Evolutionary conservation across 345 rosid species (phyloP), one percentile per base, ranked within the genome.

Genomic region (Theobroma cacao): DNA sequence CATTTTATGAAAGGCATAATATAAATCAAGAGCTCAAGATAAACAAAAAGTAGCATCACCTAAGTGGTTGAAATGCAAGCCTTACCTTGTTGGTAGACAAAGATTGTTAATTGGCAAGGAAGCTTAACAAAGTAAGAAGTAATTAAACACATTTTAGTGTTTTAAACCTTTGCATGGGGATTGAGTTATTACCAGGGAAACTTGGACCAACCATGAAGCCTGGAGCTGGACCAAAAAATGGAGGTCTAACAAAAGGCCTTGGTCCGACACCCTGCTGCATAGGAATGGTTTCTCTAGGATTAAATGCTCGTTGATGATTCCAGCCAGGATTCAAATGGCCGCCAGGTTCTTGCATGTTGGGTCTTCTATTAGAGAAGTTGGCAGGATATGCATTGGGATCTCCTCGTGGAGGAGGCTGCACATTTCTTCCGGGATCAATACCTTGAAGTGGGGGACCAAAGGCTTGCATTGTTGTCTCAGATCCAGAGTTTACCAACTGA

Each of bases 131-230:
- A 72, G 31, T 58, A 67, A 17, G 45, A 65, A 64, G 38, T 11
- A 67, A 48, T 13, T 33, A 40, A 62, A 55, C 28, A 75, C 3
- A 33, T 10, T 9, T 56, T n/a, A 28, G 22, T 33, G 30, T 67
- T 43, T 52, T 70, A 72, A 72, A 68, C 4, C 13, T 28, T 52
- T 12, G 56, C 31, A 26, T 3, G 2, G 56, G 74, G 61, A 80
- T 68, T 75, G 71, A 84, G 81, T 52, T 31, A 78, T 89, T 91
- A 97, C 99, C 98, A 22, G 91, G 92, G 80, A 88, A 89, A 79
- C 86, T 78, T 63, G 98, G 94, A 81, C 90, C 93, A 74, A 90
- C 85, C 86, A 92, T 79, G 88, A 86, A 91, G 52, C 95, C 90
- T 9, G 94, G 97, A 80, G 86, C 82, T 38, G 95, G 91, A 79